Evolutionary conservation across 108 stramenopile species (phyloP).

Genomic region (Nitzschia sp.): DNA sequence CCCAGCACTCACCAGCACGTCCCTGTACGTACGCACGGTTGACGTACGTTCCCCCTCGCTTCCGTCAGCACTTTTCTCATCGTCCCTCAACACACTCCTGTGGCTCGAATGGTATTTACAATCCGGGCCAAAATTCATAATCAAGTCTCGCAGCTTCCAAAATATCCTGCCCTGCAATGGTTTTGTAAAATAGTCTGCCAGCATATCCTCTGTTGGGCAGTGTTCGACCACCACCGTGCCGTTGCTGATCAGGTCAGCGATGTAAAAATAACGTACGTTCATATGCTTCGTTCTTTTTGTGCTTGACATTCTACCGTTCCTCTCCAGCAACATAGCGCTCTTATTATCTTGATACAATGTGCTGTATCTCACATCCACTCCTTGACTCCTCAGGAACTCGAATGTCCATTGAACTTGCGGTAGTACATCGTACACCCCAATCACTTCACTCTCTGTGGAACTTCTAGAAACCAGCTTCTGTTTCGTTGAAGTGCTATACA

Average conservation of each 20-base stretch:
- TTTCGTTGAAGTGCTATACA: conserved; percentile 1
- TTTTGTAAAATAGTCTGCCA: conserved; percentile 57
- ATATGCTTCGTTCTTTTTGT: conserved; percentile 52
- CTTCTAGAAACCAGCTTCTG: conserved; percentile 43
- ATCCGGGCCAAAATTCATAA: conserved; percentile 25
- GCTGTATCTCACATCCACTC: conserved; percentile 41
- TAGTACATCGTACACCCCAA: conserved; percentile 45
- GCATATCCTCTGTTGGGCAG: conserved; percentile 55
- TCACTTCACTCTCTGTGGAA: conserved; percentile 51
- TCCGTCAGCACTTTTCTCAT: too few species aligned
- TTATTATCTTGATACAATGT: conserved; percentile 53
- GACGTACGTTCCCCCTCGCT: too few species aligned
- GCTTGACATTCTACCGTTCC: conserved; percentile 42
- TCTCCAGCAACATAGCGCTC: conserved; percentile 55
- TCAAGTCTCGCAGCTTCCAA: conserved; percentile 25
- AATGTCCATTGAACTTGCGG: conserved; percentile 45
- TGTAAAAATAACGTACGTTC: conserved; percentile 50
- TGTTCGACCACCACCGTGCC: conserved; percentile 26
- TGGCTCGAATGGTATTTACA: neutral
- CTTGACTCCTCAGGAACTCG: conserved; percentile 46
- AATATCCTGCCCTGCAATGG: conserved; percentile 42
- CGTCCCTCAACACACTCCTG: conserved; percentile 27
- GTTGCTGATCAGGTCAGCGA: conserved; percentile 33
- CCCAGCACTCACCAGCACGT: too few species aligned
- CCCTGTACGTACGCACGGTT: too few species aligned